A percentile compares a stretch with the other conserved stretches of the same genome.
Conservation (phyloP, 2,329 filamentous ascomycete genomes). For the Claviceps fusiformis region DNA sequence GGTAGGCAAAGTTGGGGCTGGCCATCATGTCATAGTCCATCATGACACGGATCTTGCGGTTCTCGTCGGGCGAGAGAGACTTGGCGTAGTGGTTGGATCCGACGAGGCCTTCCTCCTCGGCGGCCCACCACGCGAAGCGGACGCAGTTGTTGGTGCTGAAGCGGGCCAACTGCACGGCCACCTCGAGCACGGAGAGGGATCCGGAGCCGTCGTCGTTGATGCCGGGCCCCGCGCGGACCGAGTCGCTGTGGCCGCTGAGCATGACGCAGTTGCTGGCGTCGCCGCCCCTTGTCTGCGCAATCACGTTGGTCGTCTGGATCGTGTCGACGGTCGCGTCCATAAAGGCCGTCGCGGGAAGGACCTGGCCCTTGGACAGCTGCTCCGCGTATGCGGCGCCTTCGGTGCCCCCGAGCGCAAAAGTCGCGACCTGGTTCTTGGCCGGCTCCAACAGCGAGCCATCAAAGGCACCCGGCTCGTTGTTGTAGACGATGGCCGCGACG, state of each 20-base stretch:
- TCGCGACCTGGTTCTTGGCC: conserved; percentile 46
- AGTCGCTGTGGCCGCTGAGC: conserved; percentile 52
- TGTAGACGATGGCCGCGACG: conserved; percentile 59
- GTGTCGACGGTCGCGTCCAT: conserved; percentile 42
- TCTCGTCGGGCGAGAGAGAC: conserved; percentile 41
- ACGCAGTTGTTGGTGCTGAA: conserved; percentile 52
- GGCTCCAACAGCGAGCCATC: conserved; percentile 57
- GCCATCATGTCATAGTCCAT: conserved; percentile 61
- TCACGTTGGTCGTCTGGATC: conserved; percentile 44
- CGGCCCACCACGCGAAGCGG: conserved; percentile 55
- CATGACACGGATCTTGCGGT: conserved; percentile 48
- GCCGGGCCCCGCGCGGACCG: conserved; percentile 49
- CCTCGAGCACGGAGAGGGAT: conserved; percentile 45
- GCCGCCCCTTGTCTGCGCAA: conserved; percentile 46
- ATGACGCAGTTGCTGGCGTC: conserved; percentile 52
- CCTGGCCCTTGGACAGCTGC: conserved; percentile 36
- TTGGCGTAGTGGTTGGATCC: conserved; percentile 50
- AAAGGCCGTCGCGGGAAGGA: conserved; percentile 41
- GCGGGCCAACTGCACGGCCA: conserved; percentile 43
- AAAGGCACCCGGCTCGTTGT: conserved; percentile 50
- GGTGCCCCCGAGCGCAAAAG: conserved; percentile 49
- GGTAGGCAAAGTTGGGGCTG: conserved; percentile 52
- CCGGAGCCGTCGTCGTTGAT: conserved; percentile 72
- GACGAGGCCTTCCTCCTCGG: conserved; percentile 52
- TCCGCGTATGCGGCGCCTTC: conserved; percentile 44